These are phyloP conservation scores for Cymbopogon flexuosus DNA, from an alignment of 202 grass and related monocot genomes.

Conservation along the genomic window DNA sequence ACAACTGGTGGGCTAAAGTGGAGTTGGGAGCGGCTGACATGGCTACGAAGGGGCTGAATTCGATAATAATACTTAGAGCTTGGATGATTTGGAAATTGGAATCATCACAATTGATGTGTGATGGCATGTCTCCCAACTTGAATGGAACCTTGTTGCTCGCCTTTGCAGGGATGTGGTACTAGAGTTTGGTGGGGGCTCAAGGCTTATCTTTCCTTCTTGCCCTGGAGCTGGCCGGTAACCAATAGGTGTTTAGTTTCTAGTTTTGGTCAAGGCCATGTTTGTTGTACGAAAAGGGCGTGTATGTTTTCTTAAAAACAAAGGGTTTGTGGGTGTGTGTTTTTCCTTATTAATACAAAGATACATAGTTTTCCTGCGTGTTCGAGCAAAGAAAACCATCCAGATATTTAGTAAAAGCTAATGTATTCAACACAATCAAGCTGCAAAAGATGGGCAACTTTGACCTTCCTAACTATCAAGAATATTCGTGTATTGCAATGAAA, in stretches of 20 bases:
- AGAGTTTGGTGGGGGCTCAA: neutral
- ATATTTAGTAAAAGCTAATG: neutral
- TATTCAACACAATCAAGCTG: neutral
- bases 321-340: neutral
- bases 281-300: neutral
- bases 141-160: neutral
- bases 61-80: neutral
- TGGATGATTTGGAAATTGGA: neutral
- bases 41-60: neutral
- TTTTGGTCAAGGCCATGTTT: neutral
- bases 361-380: neutral
- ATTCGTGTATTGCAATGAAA: slow-evolving; percentile 25
- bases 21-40: neutral
- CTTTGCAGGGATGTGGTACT: neutral
- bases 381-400: neutral
- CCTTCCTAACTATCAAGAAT: slow-evolving; percentile 25
- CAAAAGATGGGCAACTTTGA: neutral
- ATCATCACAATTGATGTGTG: neutral
- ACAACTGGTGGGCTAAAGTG: neutral
- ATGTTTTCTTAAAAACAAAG: neutral
- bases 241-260: neutral
- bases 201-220: neutral
- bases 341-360: neutral
- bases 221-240: neutral
- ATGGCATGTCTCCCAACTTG: neutral